phyloP scores from a whole-genome alignment of 768 basidiomycete genomes.

The Phanerochaete sordida region DNA sequence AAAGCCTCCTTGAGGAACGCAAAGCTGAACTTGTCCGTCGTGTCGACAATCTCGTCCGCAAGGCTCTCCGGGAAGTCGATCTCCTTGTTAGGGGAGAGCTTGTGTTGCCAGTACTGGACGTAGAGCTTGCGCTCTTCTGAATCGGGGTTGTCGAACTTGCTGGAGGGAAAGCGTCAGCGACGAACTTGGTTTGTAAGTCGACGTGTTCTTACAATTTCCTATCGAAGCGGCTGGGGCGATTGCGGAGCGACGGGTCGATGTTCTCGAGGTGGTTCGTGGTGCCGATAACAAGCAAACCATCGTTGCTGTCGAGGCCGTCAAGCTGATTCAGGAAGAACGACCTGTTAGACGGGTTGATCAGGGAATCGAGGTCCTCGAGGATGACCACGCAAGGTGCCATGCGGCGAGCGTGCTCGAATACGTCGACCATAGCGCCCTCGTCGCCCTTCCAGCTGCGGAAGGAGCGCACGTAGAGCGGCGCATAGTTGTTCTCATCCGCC shows the following conservation, averaged over 20 bases:
- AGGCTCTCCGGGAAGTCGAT: constrained; percentile 68
- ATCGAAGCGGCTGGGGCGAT: constrained; percentile 81
- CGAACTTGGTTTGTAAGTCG: too few species aligned
- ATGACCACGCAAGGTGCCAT: constrained; percentile 63
- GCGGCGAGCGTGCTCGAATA: constrained; percentile 74
- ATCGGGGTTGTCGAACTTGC: constrained; percentile 66
- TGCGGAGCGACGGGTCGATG: constrained; percentile 74
- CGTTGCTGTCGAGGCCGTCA: constrained; percentile 76
- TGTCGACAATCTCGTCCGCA: constrained; percentile 51
- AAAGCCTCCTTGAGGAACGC: constrained; percentile 90
- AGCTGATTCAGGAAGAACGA: constrained; percentile 89
- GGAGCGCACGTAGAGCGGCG: constrained; percentile 78
- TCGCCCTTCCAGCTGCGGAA: constrained; percentile 67
- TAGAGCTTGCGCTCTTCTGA: constrained; percentile 63
- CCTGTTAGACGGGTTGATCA: constrained; percentile 74
- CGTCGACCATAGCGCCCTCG: constrained; percentile 59
- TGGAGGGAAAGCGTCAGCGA: too few species aligned
- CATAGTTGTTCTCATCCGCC: constrained; percentile 56
- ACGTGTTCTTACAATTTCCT: constrained; percentile 67
- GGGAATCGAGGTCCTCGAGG: constrained; percentile 70
- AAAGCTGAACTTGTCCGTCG: constrained; percentile 73
- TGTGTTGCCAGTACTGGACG: constrained; percentile 76
- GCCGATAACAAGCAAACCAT: constrained; percentile 74
- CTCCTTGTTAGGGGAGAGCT: constrained; percentile 57
- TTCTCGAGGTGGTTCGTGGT: constrained; percentile 84